These are phyloP conservation scores for Phaffomyces opuntiae DNA, from an alignment of 805 yeast genomes.

Conservation along the genomic window DNA sequence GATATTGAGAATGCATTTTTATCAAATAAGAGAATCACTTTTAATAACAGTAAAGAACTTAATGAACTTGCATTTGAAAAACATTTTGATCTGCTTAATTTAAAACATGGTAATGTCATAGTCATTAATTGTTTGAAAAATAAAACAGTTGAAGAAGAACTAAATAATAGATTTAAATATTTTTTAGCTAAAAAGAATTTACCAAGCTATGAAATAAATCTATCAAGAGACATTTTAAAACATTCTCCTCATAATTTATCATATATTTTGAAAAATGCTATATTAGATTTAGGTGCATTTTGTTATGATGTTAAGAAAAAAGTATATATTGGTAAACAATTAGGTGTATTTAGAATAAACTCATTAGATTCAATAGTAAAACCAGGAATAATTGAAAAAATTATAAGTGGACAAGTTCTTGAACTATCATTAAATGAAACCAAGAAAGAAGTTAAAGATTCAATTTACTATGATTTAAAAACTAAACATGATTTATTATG, in stretches of 20 bases:
- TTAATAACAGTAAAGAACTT: slow-evolving; percentile 76
- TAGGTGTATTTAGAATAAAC: slow-evolving; percentile 85
- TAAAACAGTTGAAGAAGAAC: slow-evolving; percentile 64
- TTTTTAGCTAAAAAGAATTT: slow-evolving; percentile 37
- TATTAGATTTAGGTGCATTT: slow-evolving; percentile 80
- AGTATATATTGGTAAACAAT: slow-evolving; percentile 69
- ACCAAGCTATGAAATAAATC: slow-evolving; percentile 31
- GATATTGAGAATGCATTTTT: slow-evolving; percentile 74
- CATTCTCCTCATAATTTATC: slow-evolving; percentile 34
- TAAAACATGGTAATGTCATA: slow-evolving; percentile 80
- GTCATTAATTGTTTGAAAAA: slow-evolving; percentile 66
- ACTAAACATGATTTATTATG: slow-evolving; percentile 71
- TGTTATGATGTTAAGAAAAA: slow-evolving; percentile 56
- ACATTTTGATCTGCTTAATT: slow-evolving; percentile 66
- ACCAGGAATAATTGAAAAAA: slow-evolving; percentile 66
- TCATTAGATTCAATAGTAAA: slow-evolving; percentile 77
- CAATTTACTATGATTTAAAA: slow-evolving; percentile 40
- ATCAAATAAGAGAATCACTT: slow-evolving; percentile 69
- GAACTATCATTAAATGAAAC: slow-evolving; percentile 35
- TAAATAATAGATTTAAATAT: slow-evolving; percentile 53
- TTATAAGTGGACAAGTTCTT: slow-evolving; percentile 65
- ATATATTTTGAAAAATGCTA: slow-evolving; percentile 52
- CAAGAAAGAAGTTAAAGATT: slow-evolving; percentile 21
- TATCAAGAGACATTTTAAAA: slow-evolving; percentile 29
- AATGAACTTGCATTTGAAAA: slow-evolving; percentile 80